phyloP scores from a whole-genome alignment of 78 protist genomes.

The Dictyostelium citrinum region DNA sequence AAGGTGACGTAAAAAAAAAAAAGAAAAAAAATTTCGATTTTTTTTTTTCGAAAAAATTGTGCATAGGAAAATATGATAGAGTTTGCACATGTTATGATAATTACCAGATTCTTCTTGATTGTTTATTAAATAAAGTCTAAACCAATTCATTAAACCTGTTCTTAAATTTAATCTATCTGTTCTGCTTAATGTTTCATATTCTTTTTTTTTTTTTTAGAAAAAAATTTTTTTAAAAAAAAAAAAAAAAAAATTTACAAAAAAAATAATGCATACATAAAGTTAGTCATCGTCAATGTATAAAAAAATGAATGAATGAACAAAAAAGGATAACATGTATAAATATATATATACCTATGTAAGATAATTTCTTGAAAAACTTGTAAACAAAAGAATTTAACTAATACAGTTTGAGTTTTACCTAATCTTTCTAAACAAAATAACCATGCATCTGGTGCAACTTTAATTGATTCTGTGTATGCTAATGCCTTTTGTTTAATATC shows the following conservation, averaged over 20 bases:
- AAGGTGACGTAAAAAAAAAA: background rate
- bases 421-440: conserved; percentile 64
- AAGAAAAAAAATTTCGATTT: background rate
- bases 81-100: background rate
- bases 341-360: conserved; percentile 25
- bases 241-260: no score
- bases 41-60: background rate
- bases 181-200: conserved; percentile 8
- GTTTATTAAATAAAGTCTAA: background rate
- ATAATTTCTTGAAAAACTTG: conserved; percentile 72
- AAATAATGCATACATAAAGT: no score
- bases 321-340: background rate
- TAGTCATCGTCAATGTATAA: no score
- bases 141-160: conserved; percentile 27
- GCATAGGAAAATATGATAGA: background rate
- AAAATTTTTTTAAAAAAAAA: background rate
- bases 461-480: conserved; percentile 27
- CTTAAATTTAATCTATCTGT: conserved; percentile 24
- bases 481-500: conserved; percentile 70
- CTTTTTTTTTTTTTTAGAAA: background rate
- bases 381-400: conserved; percentile 77
- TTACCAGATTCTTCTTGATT: conserved; percentile 8
- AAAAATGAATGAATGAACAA: background rate
- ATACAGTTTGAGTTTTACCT: conserved; percentile 11
- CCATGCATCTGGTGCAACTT: conserved; percentile 59